Percentiles rank a stretch among this genome's conserved stretches.
Conservation (phyloP, 2,329 filamentous ascomycete species). For the Gnomoniopsis sp. region DNA sequence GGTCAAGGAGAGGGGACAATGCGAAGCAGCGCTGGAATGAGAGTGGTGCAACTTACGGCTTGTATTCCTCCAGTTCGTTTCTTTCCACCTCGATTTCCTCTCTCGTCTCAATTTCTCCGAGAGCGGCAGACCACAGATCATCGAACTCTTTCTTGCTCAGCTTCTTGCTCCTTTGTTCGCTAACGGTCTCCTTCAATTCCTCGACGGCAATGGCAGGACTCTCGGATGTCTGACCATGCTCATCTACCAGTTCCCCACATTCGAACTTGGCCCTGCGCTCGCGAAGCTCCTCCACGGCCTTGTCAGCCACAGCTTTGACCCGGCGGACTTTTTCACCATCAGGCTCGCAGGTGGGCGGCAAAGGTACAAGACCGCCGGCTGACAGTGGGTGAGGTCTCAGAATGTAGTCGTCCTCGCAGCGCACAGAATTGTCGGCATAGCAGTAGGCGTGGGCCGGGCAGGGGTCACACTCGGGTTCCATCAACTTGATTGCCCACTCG, state of each 20-base stretch:
- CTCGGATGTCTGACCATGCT: slow-evolving; percentile 55
- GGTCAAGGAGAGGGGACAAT: background rate
- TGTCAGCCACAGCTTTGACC: slow-evolving; percentile 83
- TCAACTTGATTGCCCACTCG: slow-evolving; percentile 64
- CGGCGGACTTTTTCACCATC: slow-evolving; percentile 89
- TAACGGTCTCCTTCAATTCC: slow-evolving; percentile 74
- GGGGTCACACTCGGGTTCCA: slow-evolving; percentile 80
- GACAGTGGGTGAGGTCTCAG: slow-evolving; percentile 81
- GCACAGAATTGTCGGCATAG: slow-evolving; percentile 70
- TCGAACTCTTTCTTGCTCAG: slow-evolving; percentile 90
- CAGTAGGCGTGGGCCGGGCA: slow-evolving; percentile 91
- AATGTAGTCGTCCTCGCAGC: slow-evolving; percentile 85
- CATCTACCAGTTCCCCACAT: slow-evolving; percentile 70
- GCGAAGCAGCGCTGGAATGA: background rate
- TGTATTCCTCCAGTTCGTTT: slow-evolving; percentile 28
- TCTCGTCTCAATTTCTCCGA: slow-evolving; percentile 65
- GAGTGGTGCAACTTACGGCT: slow-evolving; percentile 47
- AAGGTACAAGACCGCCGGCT: slow-evolving; percentile 73
- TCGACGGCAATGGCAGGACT: slow-evolving; percentile 62
- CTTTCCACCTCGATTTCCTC: slow-evolving; percentile 54
- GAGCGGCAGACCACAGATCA: slow-evolving; percentile 73
- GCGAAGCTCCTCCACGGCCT: slow-evolving; percentile 80
- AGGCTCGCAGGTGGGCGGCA: slow-evolving; percentile 89
- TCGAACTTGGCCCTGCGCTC: slow-evolving; percentile 85
- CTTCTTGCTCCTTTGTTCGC: slow-evolving; percentile 72